Evolutionary conservation across 169 alveolate genomes (phyloP), one percentile per base, ranked within the genome.

Genomic region (Plasmodium billcollinsi): DNA sequence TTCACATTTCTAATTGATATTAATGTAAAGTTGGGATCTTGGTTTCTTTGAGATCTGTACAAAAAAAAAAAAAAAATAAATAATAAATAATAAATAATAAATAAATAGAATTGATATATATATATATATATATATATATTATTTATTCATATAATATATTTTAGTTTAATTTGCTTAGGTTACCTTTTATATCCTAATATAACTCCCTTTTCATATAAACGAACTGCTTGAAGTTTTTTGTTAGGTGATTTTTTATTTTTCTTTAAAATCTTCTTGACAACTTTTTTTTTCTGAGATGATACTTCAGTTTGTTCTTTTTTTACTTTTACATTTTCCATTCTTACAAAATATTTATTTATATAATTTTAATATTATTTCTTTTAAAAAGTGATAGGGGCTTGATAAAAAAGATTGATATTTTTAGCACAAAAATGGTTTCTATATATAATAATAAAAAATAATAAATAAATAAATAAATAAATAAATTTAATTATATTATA

Each of bases 1-100:
- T 97, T 96, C 12, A 98, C 99, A 73, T 99, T 99, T 95, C 97
- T 98, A 71, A 98, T 94, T 92, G 97, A 98, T 83, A 99, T 94
- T 67, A 99, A 96, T 33, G 99, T 98, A 88, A 97, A 95, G 92
- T 97, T 97, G 71, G 98, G 98, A 88, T 97, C 96, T 96, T 97
- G 98, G 92, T 97, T 97, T 75, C 96, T 97, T 95, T 97, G 97
- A 24, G 99, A 97, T 91, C 99, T 97, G 88, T 88, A 59, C 26
- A 59, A 56, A n/a, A 69, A 29, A 18, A 14, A 3, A 43, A 83
- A 21, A 70, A 54, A 9, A 73, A 62, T 49, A 59, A 88, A 43
- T n/a, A 70, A 0, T 29, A 20, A 52, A 24, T 24, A 24, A 24
- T 24, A 24, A 24, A 1, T 24, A 24, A 24, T 24, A 24, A 24